phyloP scores from a whole-genome alignment of 805 yeast species.

The Suhomyces sp. region DNA sequence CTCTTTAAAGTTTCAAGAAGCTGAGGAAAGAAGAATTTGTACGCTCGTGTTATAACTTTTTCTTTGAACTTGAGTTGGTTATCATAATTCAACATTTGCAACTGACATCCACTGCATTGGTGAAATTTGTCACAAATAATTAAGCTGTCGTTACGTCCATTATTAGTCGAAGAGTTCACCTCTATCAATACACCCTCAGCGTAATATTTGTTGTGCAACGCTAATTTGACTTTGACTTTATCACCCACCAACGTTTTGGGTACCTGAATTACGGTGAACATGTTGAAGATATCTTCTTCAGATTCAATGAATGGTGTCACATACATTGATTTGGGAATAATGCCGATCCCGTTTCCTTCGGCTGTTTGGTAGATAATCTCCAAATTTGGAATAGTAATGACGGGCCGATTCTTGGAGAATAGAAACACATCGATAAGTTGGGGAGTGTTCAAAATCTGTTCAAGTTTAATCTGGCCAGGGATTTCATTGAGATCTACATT shows the following conservation, averaged over 20 bases:
- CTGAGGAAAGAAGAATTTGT: constrained; percentile 30
- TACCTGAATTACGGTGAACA: constrained; percentile 26
- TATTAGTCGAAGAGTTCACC: constrained; percentile 9
- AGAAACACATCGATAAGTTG: constrained; percentile 22
- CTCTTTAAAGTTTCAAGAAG: constrained; percentile 8
- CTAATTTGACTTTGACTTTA: constrained; percentile 24
- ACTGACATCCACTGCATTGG: constrained; percentile 41
- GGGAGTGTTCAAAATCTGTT: constrained; percentile 18
- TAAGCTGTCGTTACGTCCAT: constrained; percentile 22
- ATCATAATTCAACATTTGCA: constrained; percentile 39
- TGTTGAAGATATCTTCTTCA: constrained; percentile 12
- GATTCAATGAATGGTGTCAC: constrained; percentile 11
- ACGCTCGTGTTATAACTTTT: constrained; percentile 32
- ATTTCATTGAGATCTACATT: not conserved
- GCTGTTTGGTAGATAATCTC: constrained; percentile 26
- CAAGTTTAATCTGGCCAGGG: constrained; percentile 4
- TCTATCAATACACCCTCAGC: constrained; percentile 29
- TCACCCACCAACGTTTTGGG: constrained; percentile 44
- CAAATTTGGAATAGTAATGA: constrained; percentile 8
- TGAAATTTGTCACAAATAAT: constrained; percentile 35
- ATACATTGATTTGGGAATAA: constrained; percentile 24
- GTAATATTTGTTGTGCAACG: constrained; percentile 27
- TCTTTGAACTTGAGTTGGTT: constrained; percentile 36
- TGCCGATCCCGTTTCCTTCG: constrained; percentile 38
- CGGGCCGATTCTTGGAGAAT: constrained; percentile 21